These are phyloP conservation scores for Platismatia glauca DNA, from an alignment of 495 filamentous ascomycete species.

Conservation along the genomic window DNA sequence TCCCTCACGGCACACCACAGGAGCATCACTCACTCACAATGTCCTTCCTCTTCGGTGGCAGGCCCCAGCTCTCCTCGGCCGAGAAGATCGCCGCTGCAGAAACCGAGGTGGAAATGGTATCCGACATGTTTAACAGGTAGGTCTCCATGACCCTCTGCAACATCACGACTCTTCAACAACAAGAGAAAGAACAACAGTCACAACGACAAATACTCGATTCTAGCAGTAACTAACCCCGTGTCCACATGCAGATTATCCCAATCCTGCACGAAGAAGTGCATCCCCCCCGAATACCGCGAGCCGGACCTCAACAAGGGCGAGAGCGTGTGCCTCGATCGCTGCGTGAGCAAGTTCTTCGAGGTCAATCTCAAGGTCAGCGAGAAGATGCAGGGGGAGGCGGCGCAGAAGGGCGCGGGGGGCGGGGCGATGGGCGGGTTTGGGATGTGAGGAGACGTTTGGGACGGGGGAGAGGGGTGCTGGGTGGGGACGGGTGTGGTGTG, in stretches of 20 bases:
- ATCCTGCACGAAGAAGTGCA: conserved; percentile 87
- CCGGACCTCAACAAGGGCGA: conserved; percentile 96
- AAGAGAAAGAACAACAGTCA: too few relatives aligned
- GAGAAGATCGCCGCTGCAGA: conserved; percentile 94
- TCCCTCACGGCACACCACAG: background rate
- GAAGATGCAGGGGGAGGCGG: conserved; percentile 65
- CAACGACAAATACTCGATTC: too few relatives aligned
- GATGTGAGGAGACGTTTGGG: conserved; percentile 39
- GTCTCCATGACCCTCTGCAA: conserved; percentile 39
- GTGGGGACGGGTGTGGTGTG: background rate
- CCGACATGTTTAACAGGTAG: conserved; percentile 97
- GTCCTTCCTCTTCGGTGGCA: conserved; percentile 88
- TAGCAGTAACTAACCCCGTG: too few relatives aligned
- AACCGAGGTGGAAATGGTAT: conserved; percentile 83
- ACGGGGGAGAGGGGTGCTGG: background rate
- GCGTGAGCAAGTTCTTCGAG: conserved; percentile 95
- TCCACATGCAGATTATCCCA: conserved; percentile 57
- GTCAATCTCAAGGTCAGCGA: conserved; percentile 88
- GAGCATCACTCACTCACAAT: conserved; percentile 50
- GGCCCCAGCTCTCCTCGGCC: conserved; percentile 80
- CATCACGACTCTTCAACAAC: too few relatives aligned
- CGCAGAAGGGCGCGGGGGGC: conserved; percentile 36
- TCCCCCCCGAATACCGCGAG: conserved; percentile 86
- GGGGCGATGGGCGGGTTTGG: conserved; percentile 38
- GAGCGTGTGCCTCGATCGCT: conserved; percentile 93